phyloP scores from a whole-genome alignment of 2,329 filamentous ascomycete species.

The Cladophialophora psammophila region DNA sequence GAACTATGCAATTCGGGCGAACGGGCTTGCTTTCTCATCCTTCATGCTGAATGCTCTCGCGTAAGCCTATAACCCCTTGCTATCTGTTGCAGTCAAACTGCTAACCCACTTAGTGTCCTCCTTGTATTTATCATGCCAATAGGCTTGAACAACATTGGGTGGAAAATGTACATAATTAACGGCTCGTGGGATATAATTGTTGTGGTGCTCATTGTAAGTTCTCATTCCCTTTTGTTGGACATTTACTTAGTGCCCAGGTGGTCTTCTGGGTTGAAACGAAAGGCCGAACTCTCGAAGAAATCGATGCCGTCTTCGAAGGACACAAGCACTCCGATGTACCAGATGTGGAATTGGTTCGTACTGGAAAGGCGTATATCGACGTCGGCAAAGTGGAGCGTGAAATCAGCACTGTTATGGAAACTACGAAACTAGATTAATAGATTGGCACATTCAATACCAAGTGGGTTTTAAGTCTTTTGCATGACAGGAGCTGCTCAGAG shows the following conservation, averaged over 20 bases:
- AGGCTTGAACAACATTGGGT: slow-evolving; percentile 53
- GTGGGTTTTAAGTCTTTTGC: neutral
- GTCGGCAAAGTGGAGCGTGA: slow-evolving; percentile 14
- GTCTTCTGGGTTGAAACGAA: slow-evolving; percentile 39
- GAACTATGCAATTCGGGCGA: slow-evolving; percentile 57
- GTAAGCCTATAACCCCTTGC: neutral
- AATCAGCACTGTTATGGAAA: slow-evolving; percentile 9
- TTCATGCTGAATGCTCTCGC: slow-evolving; percentile 21
- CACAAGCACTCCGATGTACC: slow-evolving; percentile 17
- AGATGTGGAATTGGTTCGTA: slow-evolving; percentile 20
- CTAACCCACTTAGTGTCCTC: slow-evolving; percentile 9
- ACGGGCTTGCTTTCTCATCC: slow-evolving; percentile 16
- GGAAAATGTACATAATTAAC: slow-evolving; percentile 60
- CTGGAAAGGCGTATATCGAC: slow-evolving; percentile 10
- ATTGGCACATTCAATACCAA: too few relatives aligned
- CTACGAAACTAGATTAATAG: slow-evolving; percentile 20
- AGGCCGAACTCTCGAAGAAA: slow-evolving; percentile 42
- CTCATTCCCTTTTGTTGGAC: neutral
- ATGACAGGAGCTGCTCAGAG: neutral
- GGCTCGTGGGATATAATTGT: slow-evolving; percentile 54
- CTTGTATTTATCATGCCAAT: slow-evolving; percentile 44
- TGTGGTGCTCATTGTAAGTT: slow-evolving; percentile 46
- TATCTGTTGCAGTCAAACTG: slow-evolving; percentile 36
- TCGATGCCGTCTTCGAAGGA: slow-evolving; percentile 35
- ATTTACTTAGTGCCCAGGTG: neutral